phyloP scores from a whole-genome alignment of 2,329 filamentous ascomycete species.

The Penicillium sp. region DNA sequence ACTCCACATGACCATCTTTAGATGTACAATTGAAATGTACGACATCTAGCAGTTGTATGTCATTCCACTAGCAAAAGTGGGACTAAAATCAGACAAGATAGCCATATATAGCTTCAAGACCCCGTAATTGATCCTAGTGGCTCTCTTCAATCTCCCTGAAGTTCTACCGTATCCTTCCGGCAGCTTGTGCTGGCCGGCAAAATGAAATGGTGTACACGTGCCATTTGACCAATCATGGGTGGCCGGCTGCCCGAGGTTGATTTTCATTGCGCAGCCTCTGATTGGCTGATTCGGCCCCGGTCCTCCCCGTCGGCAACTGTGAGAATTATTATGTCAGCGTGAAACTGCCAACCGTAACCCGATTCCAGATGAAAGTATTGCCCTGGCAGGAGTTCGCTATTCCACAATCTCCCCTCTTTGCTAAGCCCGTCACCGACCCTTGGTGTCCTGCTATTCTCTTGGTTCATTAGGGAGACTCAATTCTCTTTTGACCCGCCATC shows the following conservation, averaged over 20 bases:
- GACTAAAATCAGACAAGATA: not conserved
- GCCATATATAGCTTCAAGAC: not conserved
- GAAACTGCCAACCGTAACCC: constrained; percentile 18
- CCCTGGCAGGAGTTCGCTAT: constrained; percentile 23
- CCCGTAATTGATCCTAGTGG: not conserved
- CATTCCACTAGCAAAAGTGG: not conserved
- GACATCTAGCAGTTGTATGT: not conserved
- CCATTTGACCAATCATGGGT: constrained; percentile 30
- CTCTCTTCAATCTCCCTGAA: not conserved
- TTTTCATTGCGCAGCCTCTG: constrained; percentile 33
- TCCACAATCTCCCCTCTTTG: constrained; percentile 21
- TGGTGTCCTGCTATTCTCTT: constrained; percentile 22
- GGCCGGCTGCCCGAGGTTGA: constrained; percentile 34
- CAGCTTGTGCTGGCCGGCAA: constrained; percentile 24
- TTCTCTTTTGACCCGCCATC: constrained; percentile 36
- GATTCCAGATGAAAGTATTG: constrained; percentile 15
- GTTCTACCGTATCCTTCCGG: constrained; percentile 19
- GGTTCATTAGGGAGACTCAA: constrained; percentile 27
- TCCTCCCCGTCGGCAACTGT: constrained; percentile 35
- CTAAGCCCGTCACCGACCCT: constrained; percentile 15
- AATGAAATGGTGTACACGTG: constrained; percentile 32
- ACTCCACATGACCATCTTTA: not conserved
- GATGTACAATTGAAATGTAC: too few relatives aligned
- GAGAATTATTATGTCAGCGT: constrained; percentile 35
- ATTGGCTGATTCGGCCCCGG: constrained; percentile 36